Percentiles rank a stretch among this genome's conserved stretches.
phyloP scores from a whole-genome alignment of 2,329 filamentous ascomycete species.

The Talaromyces rugulosus region DNA sequence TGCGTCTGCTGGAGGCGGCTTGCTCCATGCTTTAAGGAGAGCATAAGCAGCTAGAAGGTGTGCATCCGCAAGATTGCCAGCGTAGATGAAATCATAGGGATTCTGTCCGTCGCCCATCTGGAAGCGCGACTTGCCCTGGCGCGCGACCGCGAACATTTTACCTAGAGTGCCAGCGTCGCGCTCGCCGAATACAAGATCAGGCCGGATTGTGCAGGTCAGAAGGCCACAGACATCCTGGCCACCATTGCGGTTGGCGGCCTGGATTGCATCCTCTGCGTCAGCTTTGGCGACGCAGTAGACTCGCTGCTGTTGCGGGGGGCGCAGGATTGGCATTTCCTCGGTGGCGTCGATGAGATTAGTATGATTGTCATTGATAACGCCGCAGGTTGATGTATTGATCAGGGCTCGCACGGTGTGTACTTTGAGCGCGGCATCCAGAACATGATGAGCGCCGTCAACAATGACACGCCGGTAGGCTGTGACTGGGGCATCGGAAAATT shows the following conservation, averaged over 20 bases:
- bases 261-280: conserved; percentile 73
- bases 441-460: conserved; percentile 73
- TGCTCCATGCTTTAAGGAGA: conserved; percentile 58
- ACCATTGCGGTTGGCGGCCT: conserved; percentile 63
- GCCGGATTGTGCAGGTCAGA: conserved; percentile 75
- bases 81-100: conserved; percentile 67
- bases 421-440: conserved; percentile 65
- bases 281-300: conserved; percentile 46
- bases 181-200: conserved; percentile 85
- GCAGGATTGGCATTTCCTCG: conserved; percentile 10
- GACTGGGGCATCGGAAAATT: conserved; percentile 48
- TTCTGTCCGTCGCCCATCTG: conserved; percentile 74
- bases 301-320: conserved; percentile 7
- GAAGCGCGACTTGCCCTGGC: conserved; percentile 44
- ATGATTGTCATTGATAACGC: conserved; percentile 77
- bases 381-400: conserved; percentile 86
- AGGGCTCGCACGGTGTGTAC: conserved; percentile 61
- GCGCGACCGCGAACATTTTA: conserved; percentile 53
- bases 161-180: conserved; percentile 69
- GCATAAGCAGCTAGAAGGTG: conserved; percentile 76
- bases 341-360: conserved; percentile 71
- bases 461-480: conserved; percentile 78
- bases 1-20: conserved; percentile 57
- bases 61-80: conserved; percentile 67
- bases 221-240: conserved; percentile 46